phyloP scores from a whole-genome alignment of 192 early-diverging fungal species.

The Physocladia obscura region DNA sequence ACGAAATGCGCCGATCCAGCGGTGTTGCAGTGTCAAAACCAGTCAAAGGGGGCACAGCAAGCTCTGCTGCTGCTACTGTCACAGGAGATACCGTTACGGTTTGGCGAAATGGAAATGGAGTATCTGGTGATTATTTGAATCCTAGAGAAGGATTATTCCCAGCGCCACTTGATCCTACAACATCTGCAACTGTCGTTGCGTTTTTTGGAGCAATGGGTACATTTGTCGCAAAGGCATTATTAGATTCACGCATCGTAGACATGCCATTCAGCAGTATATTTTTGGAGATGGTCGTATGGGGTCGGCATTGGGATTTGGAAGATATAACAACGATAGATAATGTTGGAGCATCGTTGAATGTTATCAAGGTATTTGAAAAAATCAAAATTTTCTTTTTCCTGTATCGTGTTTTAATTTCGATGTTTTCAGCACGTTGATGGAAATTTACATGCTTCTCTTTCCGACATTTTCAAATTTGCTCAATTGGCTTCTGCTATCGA shows the following conservation, averaged over 20 bases:
- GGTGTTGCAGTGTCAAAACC: conserved; percentile 47
- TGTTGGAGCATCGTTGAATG: conserved; percentile 13
- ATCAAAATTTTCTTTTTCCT: too few relatives aligned
- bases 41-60: conserved; percentile 24
- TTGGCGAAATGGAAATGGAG: conserved; percentile 16
- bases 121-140: conserved; percentile 29
- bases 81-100: neutral
- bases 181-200: conserved; percentile 28
- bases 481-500: conserved; percentile 60
- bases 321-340: neutral
- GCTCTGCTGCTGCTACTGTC: neutral
- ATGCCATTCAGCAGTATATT: conserved; percentile 76
- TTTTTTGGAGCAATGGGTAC: conserved; percentile 78
- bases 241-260: conserved; percentile 85
- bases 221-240: conserved; percentile 83
- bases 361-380: conserved; percentile 16
- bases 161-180: conserved; percentile 11
- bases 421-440: conserved; percentile 64
- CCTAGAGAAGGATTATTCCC: conserved; percentile 38
- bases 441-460: conserved; percentile 64
- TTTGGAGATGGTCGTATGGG: conserved; percentile 65
- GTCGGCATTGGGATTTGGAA: too few relatives aligned
- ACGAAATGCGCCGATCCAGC: conserved; percentile 50
- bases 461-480: conserved; percentile 65
- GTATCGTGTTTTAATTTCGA: conserved; percentile 7